A percentile compares a stretch with the other conserved stretches of the same genome.
These are phyloP conservation scores for Xylaria sp. DNA, from an alignment of 2,329 filamentous ascomycete genomes.

Conservation along the genomic window DNA sequence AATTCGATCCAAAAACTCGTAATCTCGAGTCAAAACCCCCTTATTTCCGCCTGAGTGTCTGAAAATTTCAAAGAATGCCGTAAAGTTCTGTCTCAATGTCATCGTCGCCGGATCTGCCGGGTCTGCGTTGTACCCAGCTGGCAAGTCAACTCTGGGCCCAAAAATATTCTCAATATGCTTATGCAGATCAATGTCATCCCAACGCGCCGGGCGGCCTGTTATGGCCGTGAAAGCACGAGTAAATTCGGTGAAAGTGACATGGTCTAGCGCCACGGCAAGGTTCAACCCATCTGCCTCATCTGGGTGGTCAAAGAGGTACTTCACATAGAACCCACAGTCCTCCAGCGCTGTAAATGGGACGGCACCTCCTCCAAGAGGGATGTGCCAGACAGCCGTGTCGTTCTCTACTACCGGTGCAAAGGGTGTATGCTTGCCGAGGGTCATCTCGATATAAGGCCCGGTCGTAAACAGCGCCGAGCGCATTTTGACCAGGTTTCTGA, in stretches of 20 bases:
- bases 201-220: constrained; percentile 4
- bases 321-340: constrained; percentile 20
- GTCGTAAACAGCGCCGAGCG: constrained; percentile 17
- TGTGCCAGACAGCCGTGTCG: constrained; percentile 15
- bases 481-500: constrained; percentile 5
- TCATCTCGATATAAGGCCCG: constrained; percentile 24
- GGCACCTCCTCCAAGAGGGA: constrained; percentile 3
- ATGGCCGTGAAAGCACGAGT: constrained; percentile 13
- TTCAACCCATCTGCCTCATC: constrained; percentile 13
- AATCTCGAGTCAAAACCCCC: neutral
- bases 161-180: constrained; percentile 6
- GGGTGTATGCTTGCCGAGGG: constrained; percentile 13
- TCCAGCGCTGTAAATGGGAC: constrained; percentile 15
- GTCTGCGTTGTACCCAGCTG: constrained; percentile 17
- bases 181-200: constrained; percentile 8
- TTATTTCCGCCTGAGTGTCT: constrained; percentile 5
- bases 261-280: constrained; percentile 12
- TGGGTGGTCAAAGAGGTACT: constrained; percentile 24
- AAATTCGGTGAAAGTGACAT: constrained; percentile 18
- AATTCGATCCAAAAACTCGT: constrained; percentile 16
- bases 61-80: constrained; percentile 12
- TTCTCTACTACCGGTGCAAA: constrained; percentile 10
- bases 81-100: constrained; percentile 13
- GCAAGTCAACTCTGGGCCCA: constrained; percentile 6
- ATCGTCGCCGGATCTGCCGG: constrained; percentile 12